Evolutionary conservation across 208 protist species (phyloP), one percentile per base, ranked within the genome.

Genomic region (Wallacemonas sp.): DNA sequence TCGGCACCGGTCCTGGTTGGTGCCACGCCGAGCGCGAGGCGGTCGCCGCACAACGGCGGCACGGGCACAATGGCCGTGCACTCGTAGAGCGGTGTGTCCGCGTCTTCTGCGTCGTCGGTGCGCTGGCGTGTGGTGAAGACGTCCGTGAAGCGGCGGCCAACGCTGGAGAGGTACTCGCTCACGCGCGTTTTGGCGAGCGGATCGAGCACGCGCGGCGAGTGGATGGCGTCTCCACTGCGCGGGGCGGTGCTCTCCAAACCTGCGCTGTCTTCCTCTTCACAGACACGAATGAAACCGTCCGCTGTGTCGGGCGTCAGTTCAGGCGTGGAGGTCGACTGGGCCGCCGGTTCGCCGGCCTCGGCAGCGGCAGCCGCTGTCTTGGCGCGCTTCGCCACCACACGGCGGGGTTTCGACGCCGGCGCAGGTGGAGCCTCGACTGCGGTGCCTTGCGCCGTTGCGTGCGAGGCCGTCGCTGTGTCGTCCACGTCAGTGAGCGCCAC

Each of bases 11-110:
- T 67, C 16, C 71, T 69, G 39, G 66, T 84, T 16, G 79, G 68
- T 11, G 82, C 87, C 57, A 90, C 86, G 33, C 92, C 92, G 26
- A 94, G 45, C 26, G 87, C 92, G 12, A 94, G 63, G 10, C 89
- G 86, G 61, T 92, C 81, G 2, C 92, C 92, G 50, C 87, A 93
- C 7, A 59, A 59, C 14, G 67, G 32, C 12, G 92, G 92, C 29
- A 95, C 64, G 25, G 92, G 92, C 20, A 97, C 16, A 61, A 72
- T 70, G 29, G 78, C 71, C 0, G 66, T 78, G 61, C 86, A 94
- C 31, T 59, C 31, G 31, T 59, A 59, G 12, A 59, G 26, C 73
- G 74, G 39, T 84, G 74, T 10, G 76, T 71, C 22, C 33, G n/a
- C 23, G 46, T 12, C 36, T 29, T 41, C 41, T 42, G 11, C 8